These are phyloP conservation scores for Aotearoamyces nothofagi DNA, from an alignment of 2,329 filamentous ascomycete genomes.

Conservation along the genomic window DNA sequence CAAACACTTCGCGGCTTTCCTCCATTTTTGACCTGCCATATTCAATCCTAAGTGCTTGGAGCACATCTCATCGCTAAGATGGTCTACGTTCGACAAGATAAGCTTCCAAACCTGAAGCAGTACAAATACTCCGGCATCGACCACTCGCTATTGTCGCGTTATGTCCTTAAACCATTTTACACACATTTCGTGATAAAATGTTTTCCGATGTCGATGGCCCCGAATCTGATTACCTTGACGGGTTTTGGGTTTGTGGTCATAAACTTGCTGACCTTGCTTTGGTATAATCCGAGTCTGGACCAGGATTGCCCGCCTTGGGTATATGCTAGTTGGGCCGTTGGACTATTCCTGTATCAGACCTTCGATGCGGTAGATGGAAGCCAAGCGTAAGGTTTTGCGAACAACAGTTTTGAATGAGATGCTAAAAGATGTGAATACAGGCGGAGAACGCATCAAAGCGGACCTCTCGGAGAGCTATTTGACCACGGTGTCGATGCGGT, in stretches of 20 bases:
- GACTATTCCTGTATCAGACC: conserved; percentile 91
- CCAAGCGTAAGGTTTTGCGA: conserved; percentile 81
- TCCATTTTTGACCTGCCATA: no score
- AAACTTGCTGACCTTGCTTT: conserved; percentile 84
- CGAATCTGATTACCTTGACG: conserved; percentile 73
- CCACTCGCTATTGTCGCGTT: conserved; percentile 76
- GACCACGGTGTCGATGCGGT: conserved; percentile 95
- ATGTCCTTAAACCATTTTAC: conserved; percentile 96
- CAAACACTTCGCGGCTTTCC: no score
- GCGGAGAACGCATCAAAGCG: conserved; percentile 79
- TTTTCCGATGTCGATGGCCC: conserved; percentile 93
- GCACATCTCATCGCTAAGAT: conserved; percentile 36
- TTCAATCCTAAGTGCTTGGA: background rate
- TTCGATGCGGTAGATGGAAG: conserved; percentile 94
- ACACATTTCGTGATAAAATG: conserved; percentile 84
- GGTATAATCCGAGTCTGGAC: conserved; percentile 91
- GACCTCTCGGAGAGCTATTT: conserved; percentile 88
- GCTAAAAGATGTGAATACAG: conserved; percentile 23
- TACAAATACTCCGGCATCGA: conserved; percentile 96
- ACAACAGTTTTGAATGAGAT: no score
- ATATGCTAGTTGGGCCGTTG: conserved; percentile 79
- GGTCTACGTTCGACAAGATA: conserved; percentile 91
- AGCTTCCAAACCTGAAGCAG: conserved; percentile 73
- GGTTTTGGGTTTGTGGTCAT: conserved; percentile 81
- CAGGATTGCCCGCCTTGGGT: conserved; percentile 92